Conservation (phyloP, 345 rosid species). For the Hibiscus syriacus region DNA sequence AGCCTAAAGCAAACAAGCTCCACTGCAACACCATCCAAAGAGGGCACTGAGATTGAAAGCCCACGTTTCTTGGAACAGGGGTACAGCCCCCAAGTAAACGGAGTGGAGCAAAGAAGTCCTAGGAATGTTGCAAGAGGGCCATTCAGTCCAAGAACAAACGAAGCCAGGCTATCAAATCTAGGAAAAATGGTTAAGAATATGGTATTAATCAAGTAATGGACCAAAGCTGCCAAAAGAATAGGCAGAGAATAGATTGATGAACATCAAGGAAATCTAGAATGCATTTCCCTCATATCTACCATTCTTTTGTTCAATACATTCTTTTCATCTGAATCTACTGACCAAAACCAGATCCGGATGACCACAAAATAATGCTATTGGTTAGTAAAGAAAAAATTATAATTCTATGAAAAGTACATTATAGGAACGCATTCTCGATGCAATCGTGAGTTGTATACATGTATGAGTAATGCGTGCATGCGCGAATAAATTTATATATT, state of each 20-base stretch:
- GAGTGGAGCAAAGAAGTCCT: background rate
- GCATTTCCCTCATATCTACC: background rate
- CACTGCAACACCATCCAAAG: conserved; percentile 37
- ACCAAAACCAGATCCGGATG: background rate
- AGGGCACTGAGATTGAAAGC: conserved; percentile 21
- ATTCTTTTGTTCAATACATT: background rate
- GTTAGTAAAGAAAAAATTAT: background rate
- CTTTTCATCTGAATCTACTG: background rate
- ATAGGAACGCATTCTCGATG: background rate
- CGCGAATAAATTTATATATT: background rate
- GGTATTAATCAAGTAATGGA: background rate
- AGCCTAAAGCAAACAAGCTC: conserved; percentile 49
- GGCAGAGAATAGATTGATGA: background rate
- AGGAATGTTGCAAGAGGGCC: background rate
- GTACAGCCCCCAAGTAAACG: conserved; percentile 44
- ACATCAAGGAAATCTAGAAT: background rate
- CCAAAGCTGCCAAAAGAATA: conserved; percentile 1
- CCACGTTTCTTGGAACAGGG: conserved; percentile 54
- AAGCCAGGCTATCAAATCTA: conserved; percentile 15
- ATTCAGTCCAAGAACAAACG: conserved; percentile 6
- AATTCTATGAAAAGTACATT: background rate
- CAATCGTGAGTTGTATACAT: background rate
- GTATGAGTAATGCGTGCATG: too few species aligned
- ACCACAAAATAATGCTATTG: background rate
- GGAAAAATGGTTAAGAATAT: conserved; percentile 52